Percentiles rank a stretch among this genome's conserved stretches.
Conservation (phyloP, 2,329 filamentous ascomycete genomes). For the Elsinoe fawcettii region DNA sequence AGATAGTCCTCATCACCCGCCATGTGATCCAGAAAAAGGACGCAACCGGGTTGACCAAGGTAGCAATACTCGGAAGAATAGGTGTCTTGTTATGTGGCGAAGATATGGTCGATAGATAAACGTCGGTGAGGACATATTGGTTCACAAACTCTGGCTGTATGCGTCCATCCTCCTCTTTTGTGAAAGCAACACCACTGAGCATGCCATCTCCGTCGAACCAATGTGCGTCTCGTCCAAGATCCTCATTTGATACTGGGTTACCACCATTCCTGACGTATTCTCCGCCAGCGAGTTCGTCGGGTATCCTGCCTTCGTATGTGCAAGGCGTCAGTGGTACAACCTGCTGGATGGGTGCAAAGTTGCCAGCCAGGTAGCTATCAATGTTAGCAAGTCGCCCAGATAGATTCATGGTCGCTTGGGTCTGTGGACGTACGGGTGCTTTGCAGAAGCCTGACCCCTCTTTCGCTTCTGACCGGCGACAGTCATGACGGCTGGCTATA, state of each 20-base stretch:
- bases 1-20: constrained; percentile 49
- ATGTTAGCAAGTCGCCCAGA: constrained; percentile 8
- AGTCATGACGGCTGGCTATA: constrained; percentile 13
- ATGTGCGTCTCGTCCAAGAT: constrained; percentile 55
- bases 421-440: constrained; percentile 34
- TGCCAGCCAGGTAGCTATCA: constrained; percentile 54
- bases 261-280: constrained; percentile 67
- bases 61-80: constrained; percentile 60
- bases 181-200: constrained; percentile 60
- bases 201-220: constrained; percentile 73
- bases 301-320: constrained; percentile 50
- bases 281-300: constrained; percentile 57
- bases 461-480: constrained; percentile 27
- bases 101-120: constrained; percentile 49
- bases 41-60: constrained; percentile 53
- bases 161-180: constrained; percentile 33
- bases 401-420: background rate
- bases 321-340: constrained; percentile 52
- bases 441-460: constrained; percentile 21
- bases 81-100: constrained; percentile 45
- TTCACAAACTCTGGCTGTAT: constrained; percentile 60
- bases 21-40: constrained; percentile 44
- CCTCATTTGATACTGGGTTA: constrained; percentile 57
- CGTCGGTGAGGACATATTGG: constrained; percentile 60
- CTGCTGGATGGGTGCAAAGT: constrained; percentile 59